Evolutionary conservation across 2,329 filamentous ascomycete species (phyloP).

Genomic region (Didymella pinodella): DNA sequence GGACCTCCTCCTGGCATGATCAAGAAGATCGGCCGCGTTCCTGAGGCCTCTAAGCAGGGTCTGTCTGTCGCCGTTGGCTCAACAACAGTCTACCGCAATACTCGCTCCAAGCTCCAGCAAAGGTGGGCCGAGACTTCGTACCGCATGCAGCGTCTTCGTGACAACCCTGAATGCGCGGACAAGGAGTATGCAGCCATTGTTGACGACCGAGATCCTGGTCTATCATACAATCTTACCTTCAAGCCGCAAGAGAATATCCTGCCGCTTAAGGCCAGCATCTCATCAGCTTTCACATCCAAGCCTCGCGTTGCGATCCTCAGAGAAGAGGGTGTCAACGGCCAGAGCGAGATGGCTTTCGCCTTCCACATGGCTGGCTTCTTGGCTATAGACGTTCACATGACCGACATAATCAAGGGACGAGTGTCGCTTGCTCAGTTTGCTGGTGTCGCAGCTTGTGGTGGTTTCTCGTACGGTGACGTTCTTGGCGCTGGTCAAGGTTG

Average conservation of each 20-base stretch:
- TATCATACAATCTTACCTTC: conserved; percentile 84
- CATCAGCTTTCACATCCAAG: conserved; percentile 66
- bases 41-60: conserved; percentile 73
- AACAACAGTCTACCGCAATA: conserved; percentile 72
- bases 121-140: conserved; percentile 89
- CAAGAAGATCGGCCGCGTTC: conserved; percentile 81
- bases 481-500: conserved; percentile 96
- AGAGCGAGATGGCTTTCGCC: conserved; percentile 97
- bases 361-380: conserved; percentile 92
- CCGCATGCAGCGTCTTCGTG: conserved; percentile 87
- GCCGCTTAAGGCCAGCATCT: conserved; percentile 70
- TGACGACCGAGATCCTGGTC: conserved; percentile 79
- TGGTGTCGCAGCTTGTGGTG: conserved; percentile 92
- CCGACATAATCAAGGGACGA: conserved; percentile 80
- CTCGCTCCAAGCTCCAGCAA: conserved; percentile 78
- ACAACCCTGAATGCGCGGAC: conserved; percentile 87
- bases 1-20: conserved; percentile 83
- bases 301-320: conserved; percentile 89
- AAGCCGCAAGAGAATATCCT: conserved; percentile 79
- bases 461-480: conserved; percentile 93
- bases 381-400: conserved; percentile 95
- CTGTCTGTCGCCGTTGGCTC: conserved; percentile 77
- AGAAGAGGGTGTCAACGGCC: conserved; percentile 94
- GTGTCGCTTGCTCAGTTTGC: conserved; percentile 83
- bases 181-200: conserved; percentile 78